Evolutionary conservation across 179 eudicot species (phyloP), one percentile per base, ranked within the genome.

Genomic region (Actinidia arguta): DNA sequence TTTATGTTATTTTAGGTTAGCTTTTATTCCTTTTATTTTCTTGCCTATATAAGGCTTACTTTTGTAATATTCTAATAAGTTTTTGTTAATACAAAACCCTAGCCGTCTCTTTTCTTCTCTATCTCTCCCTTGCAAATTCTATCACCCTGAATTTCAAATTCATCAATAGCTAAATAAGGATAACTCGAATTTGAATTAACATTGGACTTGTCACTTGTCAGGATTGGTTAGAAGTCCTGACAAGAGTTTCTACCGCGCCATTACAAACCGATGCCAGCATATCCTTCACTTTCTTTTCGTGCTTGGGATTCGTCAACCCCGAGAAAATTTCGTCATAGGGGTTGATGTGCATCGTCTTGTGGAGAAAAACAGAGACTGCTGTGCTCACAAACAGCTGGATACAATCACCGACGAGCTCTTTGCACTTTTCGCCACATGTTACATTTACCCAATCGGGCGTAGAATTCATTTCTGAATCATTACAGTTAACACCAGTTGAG

Each of bases 291-390:
- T 87, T 86, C 14, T 76, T 86, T 83, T 95, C 95, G 58, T 97
- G 98, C 79, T 88, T 95, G 0, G 98, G 97, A 80, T 95, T 97
- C 0, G 98, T 92, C 83, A 95, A 72, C 24, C 97, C 98, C 20
- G 95, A 88, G 76, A 95, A 97, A n/a, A 97, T 31, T 78, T 95
- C 97, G 74, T 93, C 92, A 20, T 91, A 97, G 5, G 94, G 83
- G 83, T 95, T 97, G 18, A 97, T 87, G 76, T 88, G 74, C 91
- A 90, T 87, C 0, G 98, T 97, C 72, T 88, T 93, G 56, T 95
- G 98, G n/a, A 97, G 95, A 80, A 91, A 95, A 56, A 90, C 94
- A 42, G 94, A 80, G 39, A 97, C 89, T 1, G 94, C 95, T 8
- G 94, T 92, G 87, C 92, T 88, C 73, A 97, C 98, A 84, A 95